Percentiles rank a stretch among this genome's conserved stretches.
phyloP scores from a whole-genome alignment of 2,329 filamentous ascomycete genomes.

The Claviceps cyperi region DNA sequence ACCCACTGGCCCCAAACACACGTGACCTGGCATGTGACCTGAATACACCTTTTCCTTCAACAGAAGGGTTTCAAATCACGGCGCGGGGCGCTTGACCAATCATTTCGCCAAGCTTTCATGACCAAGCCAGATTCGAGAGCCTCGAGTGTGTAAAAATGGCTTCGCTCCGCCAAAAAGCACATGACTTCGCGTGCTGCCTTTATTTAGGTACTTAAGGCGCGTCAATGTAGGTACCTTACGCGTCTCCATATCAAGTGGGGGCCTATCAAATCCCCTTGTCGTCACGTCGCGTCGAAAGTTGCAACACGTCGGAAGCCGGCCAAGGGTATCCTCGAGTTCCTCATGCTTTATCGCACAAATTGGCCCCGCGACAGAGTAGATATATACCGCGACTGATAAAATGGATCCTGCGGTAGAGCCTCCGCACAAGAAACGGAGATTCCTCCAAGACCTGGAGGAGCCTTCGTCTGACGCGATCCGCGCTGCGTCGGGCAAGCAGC shows the following conservation, averaged over 20 bases:
- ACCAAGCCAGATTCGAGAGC: too few species aligned
- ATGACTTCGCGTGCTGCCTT: slow-evolving; percentile 25
- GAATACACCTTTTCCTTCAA: too few species aligned
- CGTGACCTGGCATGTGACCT: too few species aligned
- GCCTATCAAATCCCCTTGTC: too few species aligned
- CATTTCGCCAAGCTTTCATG: too few species aligned
- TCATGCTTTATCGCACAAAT: slow-evolving; percentile 22
- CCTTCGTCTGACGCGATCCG: slow-evolving; percentile 13
- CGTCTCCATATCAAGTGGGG: too few species aligned
- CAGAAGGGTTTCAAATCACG: too few species aligned
- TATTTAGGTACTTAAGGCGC: too few species aligned
- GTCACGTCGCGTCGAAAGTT: background rate
- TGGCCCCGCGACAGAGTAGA: slow-evolving; percentile 17
- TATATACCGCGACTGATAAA: slow-evolving; percentile 3
- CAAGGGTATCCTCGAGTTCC: background rate
- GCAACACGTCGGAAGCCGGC: background rate
- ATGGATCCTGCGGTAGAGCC: slow-evolving; percentile 24
- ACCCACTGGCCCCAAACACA: too few species aligned
- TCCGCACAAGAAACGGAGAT: slow-evolving; percentile 29
- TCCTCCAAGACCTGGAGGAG: slow-evolving; percentile 22
- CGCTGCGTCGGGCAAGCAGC: slow-evolving; percentile 12
- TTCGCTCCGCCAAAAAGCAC: too few species aligned
- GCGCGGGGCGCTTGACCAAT: too few species aligned
- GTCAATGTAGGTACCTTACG: slow-evolving; percentile 10
- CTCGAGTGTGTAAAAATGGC: too few species aligned